A percentile compares a stretch with the other conserved stretches of the same genome.
phyloP scores from a whole-genome alignment of 257 asterid species.

The Salvia hispanica region DNA sequence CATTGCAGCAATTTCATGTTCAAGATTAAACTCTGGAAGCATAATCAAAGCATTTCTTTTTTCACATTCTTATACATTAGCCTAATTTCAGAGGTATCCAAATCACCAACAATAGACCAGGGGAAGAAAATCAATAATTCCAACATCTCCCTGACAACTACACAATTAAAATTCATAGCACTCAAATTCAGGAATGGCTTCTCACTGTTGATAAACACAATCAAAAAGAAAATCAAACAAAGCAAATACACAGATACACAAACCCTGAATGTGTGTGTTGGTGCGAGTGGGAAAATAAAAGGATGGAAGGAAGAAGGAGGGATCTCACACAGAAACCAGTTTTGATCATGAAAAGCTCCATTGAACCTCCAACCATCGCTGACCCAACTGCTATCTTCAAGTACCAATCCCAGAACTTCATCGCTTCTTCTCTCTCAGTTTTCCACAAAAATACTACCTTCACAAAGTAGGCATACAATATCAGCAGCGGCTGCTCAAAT shows the following conservation, averaged over 20 bases:
- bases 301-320: slow-evolving; percentile 43
- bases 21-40: slow-evolving; percentile 2
- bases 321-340: slow-evolving; percentile 90
- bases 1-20: slow-evolving; percentile 5
- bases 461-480: too few relatives aligned
- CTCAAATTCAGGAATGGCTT: slow-evolving; percentile 1
- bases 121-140: neutral
- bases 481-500: too few relatives aligned
- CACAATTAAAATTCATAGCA: slow-evolving; percentile 11
- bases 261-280: neutral
- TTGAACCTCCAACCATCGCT: slow-evolving; percentile 80
- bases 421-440: slow-evolving; percentile 21
- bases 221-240: slow-evolving; percentile 3
- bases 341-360: slow-evolving; percentile 96
- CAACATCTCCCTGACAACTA: neutral
- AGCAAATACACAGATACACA: neutral
- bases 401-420: slow-evolving; percentile 91
- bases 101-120: neutral
- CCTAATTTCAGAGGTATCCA: slow-evolving; percentile 16
- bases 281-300: neutral
- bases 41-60: neutral
- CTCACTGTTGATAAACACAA: slow-evolving; percentile 11
- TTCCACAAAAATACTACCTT: neutral
- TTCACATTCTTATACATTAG: slow-evolving; percentile 3
- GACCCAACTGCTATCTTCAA: slow-evolving; percentile 68